phyloP scores from a whole-genome alignment of 176 grass and related monocot species.

The Musa acuminata region DNA sequence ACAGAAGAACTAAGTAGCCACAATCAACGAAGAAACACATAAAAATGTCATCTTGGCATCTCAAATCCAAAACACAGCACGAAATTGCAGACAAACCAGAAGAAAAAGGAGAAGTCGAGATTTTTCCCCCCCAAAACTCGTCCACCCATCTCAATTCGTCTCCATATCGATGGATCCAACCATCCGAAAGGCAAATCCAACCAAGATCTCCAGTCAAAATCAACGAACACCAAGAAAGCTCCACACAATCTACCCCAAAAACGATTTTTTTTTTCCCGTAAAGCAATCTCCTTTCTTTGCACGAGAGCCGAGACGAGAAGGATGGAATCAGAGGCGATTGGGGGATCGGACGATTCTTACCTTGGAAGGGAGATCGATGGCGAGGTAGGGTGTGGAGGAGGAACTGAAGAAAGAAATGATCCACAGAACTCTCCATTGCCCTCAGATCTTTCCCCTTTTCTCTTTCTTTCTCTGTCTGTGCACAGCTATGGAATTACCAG shows the following conservation, averaged over 20 bases:
- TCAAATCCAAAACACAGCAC: not conserved
- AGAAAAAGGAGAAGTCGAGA: not conserved
- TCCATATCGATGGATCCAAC: not conserved
- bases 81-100: not conserved
- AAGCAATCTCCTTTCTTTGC: not conserved
- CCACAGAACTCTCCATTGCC: conserved; percentile 5
- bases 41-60: not conserved
- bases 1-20: not conserved
- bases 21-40: not conserved
- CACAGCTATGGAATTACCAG: not conserved
- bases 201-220: not conserved
- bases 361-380: not conserved
- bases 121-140: not conserved
- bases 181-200: not conserved
- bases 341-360: not conserved
- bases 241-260: not conserved
- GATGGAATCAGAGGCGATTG: not conserved
- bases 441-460: not conserved
- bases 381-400: not conserved
- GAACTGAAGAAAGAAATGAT: conserved; percentile 11
- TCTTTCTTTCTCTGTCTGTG: conserved; percentile 20
- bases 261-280: not conserved
- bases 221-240: not conserved
- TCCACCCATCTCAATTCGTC: not conserved
- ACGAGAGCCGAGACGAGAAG: not conserved